Evolutionary conservation across 345 rosid genomes (phyloP), one percentile per base, ranked within the genome.

Genomic region (Eutrema heterophyllum): DNA sequence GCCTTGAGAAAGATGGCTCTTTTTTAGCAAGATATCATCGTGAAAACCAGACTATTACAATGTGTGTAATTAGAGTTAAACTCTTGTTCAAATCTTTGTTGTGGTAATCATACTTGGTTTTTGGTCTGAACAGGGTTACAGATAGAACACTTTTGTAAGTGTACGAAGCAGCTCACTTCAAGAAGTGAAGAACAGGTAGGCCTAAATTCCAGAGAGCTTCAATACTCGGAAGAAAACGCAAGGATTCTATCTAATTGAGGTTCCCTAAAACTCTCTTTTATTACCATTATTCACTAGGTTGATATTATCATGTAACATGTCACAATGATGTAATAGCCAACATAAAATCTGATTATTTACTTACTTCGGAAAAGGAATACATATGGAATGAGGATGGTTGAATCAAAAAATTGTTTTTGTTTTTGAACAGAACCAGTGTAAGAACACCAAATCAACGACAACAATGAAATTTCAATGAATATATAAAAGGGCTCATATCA

Each of bases 151-250:
- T 21, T 10, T 59, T 68, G 72, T n/a, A 33, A 92, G 97, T 95
- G 82, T 85, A 87, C 5, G 96, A 85, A 72, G 91, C 93, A 55
- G 99, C 97, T 73, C 92, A 83, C 67, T 89, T 89, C 64, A 94
- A 81, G 84, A 90, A 88, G 73, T 91, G 93, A 92, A 84, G 93
- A 40, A 81, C 81, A 51, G 93, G 97, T 16, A 97, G 97, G 13
- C 88, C 89, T 41, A 86, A 97, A 80, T 81, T 89, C 64, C 88
- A 87, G 66, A 85, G 86, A 81, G 92, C 96, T 71, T 87, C 97
- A n/a, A 78, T 88, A 80, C 97, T 92, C 4, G 93, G 97, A 40
- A 87, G 91, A 81, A 91, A 89, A 82, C 84, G 97, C 81, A 91
- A 84, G 84, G 84, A 94, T 81, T 76, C 77, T 85, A 15, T 48